Conservation (phyloP, 352 stramenopile species). For the Phytophthora pinifolia region DNA sequence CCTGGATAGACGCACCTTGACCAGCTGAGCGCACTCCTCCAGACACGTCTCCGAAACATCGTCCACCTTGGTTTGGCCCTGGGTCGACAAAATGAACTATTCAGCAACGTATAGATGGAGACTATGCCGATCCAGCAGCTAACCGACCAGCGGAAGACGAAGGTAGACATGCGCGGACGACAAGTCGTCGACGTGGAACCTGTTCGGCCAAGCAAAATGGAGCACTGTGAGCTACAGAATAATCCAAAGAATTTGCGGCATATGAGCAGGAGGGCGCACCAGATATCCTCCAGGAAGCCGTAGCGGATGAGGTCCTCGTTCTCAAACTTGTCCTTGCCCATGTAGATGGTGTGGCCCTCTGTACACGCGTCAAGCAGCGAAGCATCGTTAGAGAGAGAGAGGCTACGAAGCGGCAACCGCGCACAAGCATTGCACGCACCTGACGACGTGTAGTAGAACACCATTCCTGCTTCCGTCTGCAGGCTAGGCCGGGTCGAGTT, state of each 20-base stretch:
- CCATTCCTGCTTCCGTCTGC: slow-evolving; percentile 35
- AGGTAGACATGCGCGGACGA: slow-evolving; percentile 99
- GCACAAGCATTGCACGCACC: slow-evolving; percentile 35
- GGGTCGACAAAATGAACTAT: background rate
- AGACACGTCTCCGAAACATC: slow-evolving; percentile 79
- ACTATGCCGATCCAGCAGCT: background rate
- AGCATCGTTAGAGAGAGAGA: background rate
- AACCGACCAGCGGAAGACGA: slow-evolving; percentile 82
- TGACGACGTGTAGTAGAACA: slow-evolving; percentile 86
- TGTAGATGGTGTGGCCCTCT: slow-evolving; percentile 95
- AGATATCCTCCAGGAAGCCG: slow-evolving; percentile 95
- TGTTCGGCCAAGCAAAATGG: slow-evolving; percentile 10
- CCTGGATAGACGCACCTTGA: slow-evolving; percentile 65
- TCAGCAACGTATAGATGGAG: background rate
- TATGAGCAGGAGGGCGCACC: slow-evolving; percentile 33
- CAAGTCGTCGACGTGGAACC: slow-evolving; percentile 98
- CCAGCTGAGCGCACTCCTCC: slow-evolving; percentile 90
- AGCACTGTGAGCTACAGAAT: background rate
- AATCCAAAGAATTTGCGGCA: too few species aligned
- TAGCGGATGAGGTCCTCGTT: slow-evolving; percentile 99
- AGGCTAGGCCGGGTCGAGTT: background rate
- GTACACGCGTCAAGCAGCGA: background rate
- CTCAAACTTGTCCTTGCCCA: slow-evolving; percentile 99
- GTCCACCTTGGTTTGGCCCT: slow-evolving; percentile 75
- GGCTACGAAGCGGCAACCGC: too few species aligned